A percentile compares a stretch with the other conserved stretches of the same genome.
Conservation (phyloP, 2,329 filamentous ascomycete genomes). For the Aspergillus texensis region DNA sequence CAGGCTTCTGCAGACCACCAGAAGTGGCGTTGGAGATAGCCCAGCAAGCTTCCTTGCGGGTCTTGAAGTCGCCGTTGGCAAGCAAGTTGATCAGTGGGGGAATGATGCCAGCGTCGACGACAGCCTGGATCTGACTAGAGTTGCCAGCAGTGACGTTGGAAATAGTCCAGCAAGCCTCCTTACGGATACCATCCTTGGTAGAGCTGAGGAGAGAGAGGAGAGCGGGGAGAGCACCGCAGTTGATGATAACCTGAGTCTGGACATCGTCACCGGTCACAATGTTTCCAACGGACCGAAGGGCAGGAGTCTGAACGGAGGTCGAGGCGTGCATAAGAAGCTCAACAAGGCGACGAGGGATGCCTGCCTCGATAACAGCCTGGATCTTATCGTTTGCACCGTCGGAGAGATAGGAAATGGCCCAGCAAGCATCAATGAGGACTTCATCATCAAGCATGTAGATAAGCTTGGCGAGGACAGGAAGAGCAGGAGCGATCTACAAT, state of each 20-base stretch:
- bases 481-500: conserved; percentile 82
- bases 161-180: conserved; percentile 99
- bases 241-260: conserved; percentile 99
- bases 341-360: conserved; percentile 92
- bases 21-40: conserved; percentile 98
- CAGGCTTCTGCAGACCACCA: conserved; percentile 95
- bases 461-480: conserved; percentile 93
- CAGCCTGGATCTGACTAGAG: conserved; percentile 94
- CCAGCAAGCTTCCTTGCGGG: conserved; percentile 98
- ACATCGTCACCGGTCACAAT: conserved; percentile 98
- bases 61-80: conserved; percentile 97
- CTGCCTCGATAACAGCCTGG: conserved; percentile 96
- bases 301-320: conserved; percentile 96
- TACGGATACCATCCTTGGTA: conserved; percentile 97
- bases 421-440: conserved; percentile 97
- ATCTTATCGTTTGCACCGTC: conserved; percentile 99
- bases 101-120: conserved; percentile 96
- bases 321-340: conserved; percentile 98
- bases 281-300: conserved; percentile 95
- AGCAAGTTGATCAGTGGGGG: conserved; percentile 94
- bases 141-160: conserved; percentile 99
- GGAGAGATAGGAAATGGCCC: conserved; percentile 98
- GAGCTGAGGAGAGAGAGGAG: conserved; percentile 93
- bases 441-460: conserved; percentile 99
- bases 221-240: conserved; percentile 89